These are phyloP conservation scores for Leucaena leucocephala DNA, from an alignment of 306 rosid species.

Conservation along the genomic window DNA sequence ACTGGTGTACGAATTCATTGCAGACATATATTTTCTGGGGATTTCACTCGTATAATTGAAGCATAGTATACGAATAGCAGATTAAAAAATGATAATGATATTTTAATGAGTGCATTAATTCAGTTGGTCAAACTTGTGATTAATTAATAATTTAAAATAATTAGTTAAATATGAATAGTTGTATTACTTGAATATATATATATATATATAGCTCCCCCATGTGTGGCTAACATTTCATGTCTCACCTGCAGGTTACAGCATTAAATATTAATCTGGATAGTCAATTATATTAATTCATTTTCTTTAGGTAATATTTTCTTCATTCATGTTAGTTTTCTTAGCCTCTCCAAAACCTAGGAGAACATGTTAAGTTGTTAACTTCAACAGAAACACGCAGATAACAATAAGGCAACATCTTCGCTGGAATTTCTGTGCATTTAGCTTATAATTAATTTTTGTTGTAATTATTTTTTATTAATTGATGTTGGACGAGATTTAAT, in stretches of 20 bases:
- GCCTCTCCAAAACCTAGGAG: neutral
- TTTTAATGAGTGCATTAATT: slow-evolving; percentile 17
- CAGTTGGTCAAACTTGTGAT: neutral
- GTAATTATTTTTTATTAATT: neutral
- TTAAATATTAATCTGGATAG: neutral
- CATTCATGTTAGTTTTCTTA: neutral
- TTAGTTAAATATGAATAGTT: neutral
- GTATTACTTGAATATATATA: neutral
- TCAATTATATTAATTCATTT: neutral
- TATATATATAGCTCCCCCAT: neutral
- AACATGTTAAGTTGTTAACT: neutral
- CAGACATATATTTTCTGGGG: neutral
- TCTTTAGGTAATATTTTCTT: neutral
- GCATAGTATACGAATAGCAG: neutral
- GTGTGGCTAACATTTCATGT: slow-evolving; percentile 16
- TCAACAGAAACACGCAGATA: neutral
- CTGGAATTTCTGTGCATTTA: neutral
- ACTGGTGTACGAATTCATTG: neutral
- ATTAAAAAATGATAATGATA: slow-evolving; percentile 10
- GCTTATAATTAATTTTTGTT: neutral
- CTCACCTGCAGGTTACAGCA: slow-evolving; percentile 15
- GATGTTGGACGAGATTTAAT: neutral
- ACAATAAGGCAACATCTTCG: neutral
- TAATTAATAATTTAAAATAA: neutral
- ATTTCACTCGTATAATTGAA: slow-evolving; percentile 7